Conservation (phyloP, 2,329 filamentous ascomycete genomes). For the Talaromyces rugulosus region DNA sequence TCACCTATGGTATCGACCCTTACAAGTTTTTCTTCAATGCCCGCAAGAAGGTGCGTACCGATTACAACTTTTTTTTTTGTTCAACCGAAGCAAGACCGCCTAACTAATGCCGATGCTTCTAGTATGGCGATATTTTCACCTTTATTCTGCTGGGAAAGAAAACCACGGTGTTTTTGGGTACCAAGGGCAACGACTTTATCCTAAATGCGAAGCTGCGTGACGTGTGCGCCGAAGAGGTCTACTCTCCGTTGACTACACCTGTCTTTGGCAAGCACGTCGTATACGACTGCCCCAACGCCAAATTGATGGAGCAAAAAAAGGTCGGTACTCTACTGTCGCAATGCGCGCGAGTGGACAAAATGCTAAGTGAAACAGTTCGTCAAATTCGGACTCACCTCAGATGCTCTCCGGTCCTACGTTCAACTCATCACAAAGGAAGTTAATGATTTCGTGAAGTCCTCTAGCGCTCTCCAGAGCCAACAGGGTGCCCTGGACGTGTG, state of each 20-base stretch:
- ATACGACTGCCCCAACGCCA: constrained; percentile 86
- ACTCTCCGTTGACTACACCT: constrained; percentile 67
- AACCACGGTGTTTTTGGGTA: constrained; percentile 79
- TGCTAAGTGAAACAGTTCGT: constrained; percentile 45
- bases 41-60: constrained; percentile 63
- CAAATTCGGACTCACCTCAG: constrained; percentile 60
- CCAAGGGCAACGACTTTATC: constrained; percentile 85
- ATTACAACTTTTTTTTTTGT: not conserved
- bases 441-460: constrained; percentile 54
- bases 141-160: constrained; percentile 84
- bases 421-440: constrained; percentile 72
- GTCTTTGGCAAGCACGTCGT: constrained; percentile 81
- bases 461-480: constrained; percentile 55
- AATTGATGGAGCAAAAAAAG: constrained; percentile 96
- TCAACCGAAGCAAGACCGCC: not conserved
- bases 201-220: constrained; percentile 88
- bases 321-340: constrained; percentile 35
- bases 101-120: not conserved
- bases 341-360: not conserved
- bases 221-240: constrained; percentile 86
- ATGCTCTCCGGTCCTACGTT: constrained; percentile 65
- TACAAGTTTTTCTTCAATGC: constrained; percentile 61
- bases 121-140: constrained; percentile 88
- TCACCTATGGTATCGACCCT: constrained; percentile 87
- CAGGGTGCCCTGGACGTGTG: constrained; percentile 62